Evolutionary conservation across 2,329 filamentous ascomycete genomes (phyloP).

Genomic region (Claviceps lovelessii): DNA sequence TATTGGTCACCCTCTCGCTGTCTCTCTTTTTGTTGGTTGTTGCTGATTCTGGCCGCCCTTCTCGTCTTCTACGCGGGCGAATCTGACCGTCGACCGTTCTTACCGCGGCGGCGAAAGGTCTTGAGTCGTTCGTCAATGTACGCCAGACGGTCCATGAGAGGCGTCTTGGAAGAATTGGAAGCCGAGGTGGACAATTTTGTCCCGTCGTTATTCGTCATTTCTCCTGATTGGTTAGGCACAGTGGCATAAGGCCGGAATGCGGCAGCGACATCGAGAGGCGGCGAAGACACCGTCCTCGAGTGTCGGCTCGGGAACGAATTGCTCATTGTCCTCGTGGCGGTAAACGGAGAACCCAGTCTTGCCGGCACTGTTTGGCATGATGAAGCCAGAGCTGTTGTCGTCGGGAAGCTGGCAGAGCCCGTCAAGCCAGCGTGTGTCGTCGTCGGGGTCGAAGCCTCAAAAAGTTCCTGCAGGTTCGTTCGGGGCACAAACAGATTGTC

Average conservation of each 20-base stretch:
- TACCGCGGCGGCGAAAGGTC: slow-evolving; percentile 34
- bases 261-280: slow-evolving; percentile 27
- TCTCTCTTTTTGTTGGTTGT: too few relatives aligned
- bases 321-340: slow-evolving; percentile 29
- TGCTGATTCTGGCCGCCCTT: too few relatives aligned
- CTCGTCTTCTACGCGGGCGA: slow-evolving; percentile 27
- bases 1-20: too few relatives aligned
- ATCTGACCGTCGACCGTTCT: slow-evolving; percentile 30
- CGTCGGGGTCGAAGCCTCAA: slow-evolving; percentile 18
- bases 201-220: slow-evolving; percentile 8
- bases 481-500: slow-evolving; percentile 28
- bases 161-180: slow-evolving; percentile 23
- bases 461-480: slow-evolving; percentile 27
- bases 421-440: background rate
- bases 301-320: slow-evolving; percentile 48
- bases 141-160: slow-evolving; percentile 36
- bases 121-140: slow-evolving; percentile 45
- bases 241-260: slow-evolving; percentile 42
- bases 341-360: slow-evolving; percentile 46
- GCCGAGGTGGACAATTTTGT: background rate
- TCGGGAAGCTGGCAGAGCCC: background rate
- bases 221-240: slow-evolving; percentile 30
- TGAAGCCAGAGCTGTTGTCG: slow-evolving; percentile 9
- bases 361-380: slow-evolving; percentile 23
- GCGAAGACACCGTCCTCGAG: slow-evolving; percentile 29